Percentiles rank a stretch among this genome's conserved stretches.
Evolutionary conservation across 1,284 basidiomycete species (phyloP).

Genomic region (Ustilago nuda): DNA sequence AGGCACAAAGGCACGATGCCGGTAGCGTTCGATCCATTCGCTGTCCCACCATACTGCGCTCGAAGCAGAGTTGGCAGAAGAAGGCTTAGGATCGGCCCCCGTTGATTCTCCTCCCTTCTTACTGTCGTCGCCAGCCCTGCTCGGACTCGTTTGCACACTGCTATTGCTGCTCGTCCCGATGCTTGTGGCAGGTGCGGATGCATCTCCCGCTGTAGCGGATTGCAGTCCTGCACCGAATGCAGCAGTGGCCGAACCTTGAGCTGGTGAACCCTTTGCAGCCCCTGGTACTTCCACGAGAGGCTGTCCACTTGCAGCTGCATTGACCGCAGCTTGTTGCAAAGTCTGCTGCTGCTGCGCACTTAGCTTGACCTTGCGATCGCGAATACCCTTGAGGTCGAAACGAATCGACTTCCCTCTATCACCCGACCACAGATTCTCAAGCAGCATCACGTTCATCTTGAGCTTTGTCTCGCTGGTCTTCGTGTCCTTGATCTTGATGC

Average conservation of each 20-base stretch:
- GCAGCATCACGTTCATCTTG: slow-evolving; percentile 63
- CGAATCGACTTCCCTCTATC: slow-evolving; percentile 49
- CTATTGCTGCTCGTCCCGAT: background rate
- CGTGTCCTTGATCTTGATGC: slow-evolving; percentile 63
- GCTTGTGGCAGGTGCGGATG: background rate
- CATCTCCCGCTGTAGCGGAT: slow-evolving; percentile 4
- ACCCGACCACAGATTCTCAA: slow-evolving; percentile 62
- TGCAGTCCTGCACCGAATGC: slow-evolving; percentile 26
- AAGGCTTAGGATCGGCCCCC: slow-evolving; percentile 11
- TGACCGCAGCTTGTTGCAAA: slow-evolving; percentile 29
- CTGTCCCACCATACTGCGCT: slow-evolving; percentile 56
- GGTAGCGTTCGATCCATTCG: slow-evolving; percentile 54
- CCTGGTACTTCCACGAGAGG: slow-evolving; percentile 34
- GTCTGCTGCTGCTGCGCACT: slow-evolving; percentile 43
- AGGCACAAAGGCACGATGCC: slow-evolving; percentile 52
- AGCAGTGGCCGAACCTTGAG: slow-evolving; percentile 29
- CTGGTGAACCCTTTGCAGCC: slow-evolving; percentile 21
- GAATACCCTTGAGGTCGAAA: slow-evolving; percentile 64
- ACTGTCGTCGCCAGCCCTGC: slow-evolving; percentile 3
- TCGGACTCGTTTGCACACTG: slow-evolving; percentile 13
- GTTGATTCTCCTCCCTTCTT: background rate
- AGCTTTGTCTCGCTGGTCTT: slow-evolving; percentile 55
- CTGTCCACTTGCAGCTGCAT: slow-evolving; percentile 19
- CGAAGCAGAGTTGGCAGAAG: slow-evolving; percentile 12
- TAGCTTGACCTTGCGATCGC: slow-evolving; percentile 56